These are phyloP conservation scores for Penicillium nordicum DNA, from an alignment of 2,329 filamentous ascomycete species.

Conservation along the genomic window DNA sequence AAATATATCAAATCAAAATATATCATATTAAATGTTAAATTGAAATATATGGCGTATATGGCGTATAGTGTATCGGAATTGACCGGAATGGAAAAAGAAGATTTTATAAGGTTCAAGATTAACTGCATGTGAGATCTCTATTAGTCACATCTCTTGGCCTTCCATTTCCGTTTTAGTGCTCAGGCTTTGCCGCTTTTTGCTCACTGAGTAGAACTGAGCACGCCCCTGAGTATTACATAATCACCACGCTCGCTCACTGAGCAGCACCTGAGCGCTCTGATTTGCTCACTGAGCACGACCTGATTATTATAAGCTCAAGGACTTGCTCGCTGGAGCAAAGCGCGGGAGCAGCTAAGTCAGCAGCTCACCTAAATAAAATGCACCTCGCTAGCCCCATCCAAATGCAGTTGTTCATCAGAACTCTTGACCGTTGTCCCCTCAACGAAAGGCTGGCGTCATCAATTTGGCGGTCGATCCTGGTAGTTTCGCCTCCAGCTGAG, in stretches of 20 bases:
- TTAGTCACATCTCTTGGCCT: too few relatives aligned
- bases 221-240: too few relatives aligned
- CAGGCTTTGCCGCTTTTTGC: neutral
- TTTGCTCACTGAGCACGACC: too few relatives aligned
- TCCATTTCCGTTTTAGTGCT: neutral
- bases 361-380: slow-evolving; percentile 1
- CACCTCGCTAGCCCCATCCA: neutral
- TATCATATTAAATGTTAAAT: too few relatives aligned
- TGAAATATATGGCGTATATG: too few relatives aligned
- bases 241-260: too few relatives aligned
- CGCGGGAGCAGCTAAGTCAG: neutral
- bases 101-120: too few relatives aligned
- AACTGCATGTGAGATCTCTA: too few relatives aligned
- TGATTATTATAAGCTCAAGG: neutral
- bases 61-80: too few relatives aligned
- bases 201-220: neutral
- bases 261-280: too few relatives aligned
- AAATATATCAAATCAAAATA: too few relatives aligned
- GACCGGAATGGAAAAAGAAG: too few relatives aligned
- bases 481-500: neutral
- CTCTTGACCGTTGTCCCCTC: neutral
- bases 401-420: neutral
- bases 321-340: neutral
- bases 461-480: neutral
- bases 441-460: neutral